These are phyloP conservation scores for Perkinsus chesapeaki DNA, from an alignment of 169 alveolate species.

Conservation along the genomic window DNA sequence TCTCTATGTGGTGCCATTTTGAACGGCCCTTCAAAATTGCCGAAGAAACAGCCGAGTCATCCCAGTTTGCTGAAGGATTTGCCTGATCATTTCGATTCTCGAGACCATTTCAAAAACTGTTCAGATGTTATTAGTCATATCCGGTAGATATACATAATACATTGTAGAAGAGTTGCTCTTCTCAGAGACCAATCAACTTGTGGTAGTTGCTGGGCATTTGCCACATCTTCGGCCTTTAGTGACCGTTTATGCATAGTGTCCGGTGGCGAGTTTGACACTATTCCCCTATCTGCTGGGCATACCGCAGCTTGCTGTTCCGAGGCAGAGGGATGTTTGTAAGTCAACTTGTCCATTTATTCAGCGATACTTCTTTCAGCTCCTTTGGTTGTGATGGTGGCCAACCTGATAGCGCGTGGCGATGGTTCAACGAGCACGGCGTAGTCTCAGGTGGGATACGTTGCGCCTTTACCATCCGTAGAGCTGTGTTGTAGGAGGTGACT, in stretches of 20 bases:
- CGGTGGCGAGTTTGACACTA: constrained; percentile 25
- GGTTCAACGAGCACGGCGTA: constrained; percentile 20
- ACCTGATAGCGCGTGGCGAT: constrained; percentile 47
- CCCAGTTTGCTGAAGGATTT: background rate
- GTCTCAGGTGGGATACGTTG: background rate
- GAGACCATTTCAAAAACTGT: background rate
- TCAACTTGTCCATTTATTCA: background rate
- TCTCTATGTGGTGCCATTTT: background rate
- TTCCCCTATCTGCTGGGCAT: constrained; percentile 14
- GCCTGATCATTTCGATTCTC: background rate
- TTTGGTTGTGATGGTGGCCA: constrained; percentile 66
- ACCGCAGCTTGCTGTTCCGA: background rate
- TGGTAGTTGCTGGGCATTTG: constrained; percentile 84
- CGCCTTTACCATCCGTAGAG: background rate
- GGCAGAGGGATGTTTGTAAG: constrained; percentile 2
- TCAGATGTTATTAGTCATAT: constrained; percentile 55
- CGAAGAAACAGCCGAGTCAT: background rate
- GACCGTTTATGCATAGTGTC: constrained; percentile 64
- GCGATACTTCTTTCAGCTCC: constrained; percentile 43
- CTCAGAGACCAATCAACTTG: constrained; percentile 58
- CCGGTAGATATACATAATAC: constrained; percentile 12
- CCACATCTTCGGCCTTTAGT: constrained; percentile 64
- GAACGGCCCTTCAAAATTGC: background rate
- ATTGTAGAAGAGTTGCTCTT: background rate
- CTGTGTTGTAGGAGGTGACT: constrained; percentile 26